Conservation (phyloP, 148 eudicot genomes). For the Dianthus caryophyllus region DNA sequence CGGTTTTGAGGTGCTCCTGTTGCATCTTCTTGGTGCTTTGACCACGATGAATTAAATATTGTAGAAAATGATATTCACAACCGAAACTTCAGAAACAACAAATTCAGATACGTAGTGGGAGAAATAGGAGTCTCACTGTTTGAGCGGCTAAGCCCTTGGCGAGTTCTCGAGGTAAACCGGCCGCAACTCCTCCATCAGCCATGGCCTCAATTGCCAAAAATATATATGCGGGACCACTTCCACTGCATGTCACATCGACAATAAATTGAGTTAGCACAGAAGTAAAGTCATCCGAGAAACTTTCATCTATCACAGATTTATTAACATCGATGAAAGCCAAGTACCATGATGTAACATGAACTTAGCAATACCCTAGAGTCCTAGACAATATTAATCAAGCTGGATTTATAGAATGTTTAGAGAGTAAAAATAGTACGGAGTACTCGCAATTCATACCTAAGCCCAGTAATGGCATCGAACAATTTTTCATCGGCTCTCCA, state of each 20-base stretch:
- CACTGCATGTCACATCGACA: conserved; percentile 41
- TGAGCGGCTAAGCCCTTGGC: conserved; percentile 89
- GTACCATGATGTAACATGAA: not conserved
- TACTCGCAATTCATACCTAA: conserved; percentile 62
- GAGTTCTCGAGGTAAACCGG: conserved; percentile 86
- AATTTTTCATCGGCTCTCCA: conserved; percentile 88
- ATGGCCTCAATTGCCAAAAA: conserved; percentile 89
- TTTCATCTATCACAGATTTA: conserved; percentile 12
- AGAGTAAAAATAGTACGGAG: not conserved
- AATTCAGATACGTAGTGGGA: not conserved
- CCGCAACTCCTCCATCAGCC: conserved; percentile 99
- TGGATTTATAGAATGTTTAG: not conserved
- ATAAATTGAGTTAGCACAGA: conserved; percentile 5
- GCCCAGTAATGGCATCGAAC: conserved; percentile 84
- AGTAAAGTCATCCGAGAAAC: not conserved
- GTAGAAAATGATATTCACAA: too few relatives aligned
- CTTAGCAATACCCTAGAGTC: not conserved
- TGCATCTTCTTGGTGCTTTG: too few relatives aligned
- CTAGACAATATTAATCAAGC: not conserved
- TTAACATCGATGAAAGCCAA: not conserved
- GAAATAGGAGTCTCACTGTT: conserved; percentile 57
- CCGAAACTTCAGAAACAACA: not conserved
- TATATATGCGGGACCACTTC: conserved; percentile 94
- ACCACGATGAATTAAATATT: too few relatives aligned
- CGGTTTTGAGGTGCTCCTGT: too few relatives aligned